Conservation (phyloP, 116 monocot species). For the Papilionanthe hybrid region DNA sequence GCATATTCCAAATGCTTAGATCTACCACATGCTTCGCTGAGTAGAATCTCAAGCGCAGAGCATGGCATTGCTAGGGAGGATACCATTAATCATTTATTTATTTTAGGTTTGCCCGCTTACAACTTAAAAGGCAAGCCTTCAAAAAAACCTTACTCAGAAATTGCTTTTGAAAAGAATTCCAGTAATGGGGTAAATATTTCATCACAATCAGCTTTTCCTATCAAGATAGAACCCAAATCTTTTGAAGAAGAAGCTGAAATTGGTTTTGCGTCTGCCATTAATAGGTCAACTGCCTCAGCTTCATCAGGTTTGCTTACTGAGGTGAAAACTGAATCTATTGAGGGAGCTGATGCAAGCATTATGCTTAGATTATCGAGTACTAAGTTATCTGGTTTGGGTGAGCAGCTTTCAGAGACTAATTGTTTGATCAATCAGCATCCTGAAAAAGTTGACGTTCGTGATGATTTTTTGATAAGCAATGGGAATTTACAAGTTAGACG, state of each 20-base stretch:
- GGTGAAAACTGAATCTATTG: conserved; percentile 15
- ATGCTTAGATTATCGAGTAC: neutral
- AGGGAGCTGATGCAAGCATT: neutral
- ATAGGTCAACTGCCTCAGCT: neutral
- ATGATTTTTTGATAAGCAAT: neutral
- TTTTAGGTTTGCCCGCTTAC: neutral
- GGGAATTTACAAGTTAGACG: neutral
- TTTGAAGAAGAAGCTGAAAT: conserved; percentile 9
- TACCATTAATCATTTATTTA: conserved; percentile 10
- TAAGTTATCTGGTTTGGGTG: conserved; percentile 6
- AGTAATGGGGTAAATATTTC: neutral
- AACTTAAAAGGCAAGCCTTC: conserved; percentile 9
- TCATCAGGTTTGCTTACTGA: neutral
- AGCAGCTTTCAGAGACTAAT: neutral
- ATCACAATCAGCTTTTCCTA: neutral
- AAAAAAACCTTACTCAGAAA: neutral
- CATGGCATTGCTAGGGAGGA: neutral
- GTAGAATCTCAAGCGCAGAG: neutral
- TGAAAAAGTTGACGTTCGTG: neutral
- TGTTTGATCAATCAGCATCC: neutral
- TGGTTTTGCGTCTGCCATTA: neutral
- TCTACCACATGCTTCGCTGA: conserved; percentile 1
- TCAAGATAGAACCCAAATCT: conserved; percentile 11
- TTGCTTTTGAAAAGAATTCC: conserved; percentile 5
- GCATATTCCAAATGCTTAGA: neutral